Evolutionary conservation across 345 rosid species (phyloP).

Genomic region (Moricandia arvensis): DNA sequence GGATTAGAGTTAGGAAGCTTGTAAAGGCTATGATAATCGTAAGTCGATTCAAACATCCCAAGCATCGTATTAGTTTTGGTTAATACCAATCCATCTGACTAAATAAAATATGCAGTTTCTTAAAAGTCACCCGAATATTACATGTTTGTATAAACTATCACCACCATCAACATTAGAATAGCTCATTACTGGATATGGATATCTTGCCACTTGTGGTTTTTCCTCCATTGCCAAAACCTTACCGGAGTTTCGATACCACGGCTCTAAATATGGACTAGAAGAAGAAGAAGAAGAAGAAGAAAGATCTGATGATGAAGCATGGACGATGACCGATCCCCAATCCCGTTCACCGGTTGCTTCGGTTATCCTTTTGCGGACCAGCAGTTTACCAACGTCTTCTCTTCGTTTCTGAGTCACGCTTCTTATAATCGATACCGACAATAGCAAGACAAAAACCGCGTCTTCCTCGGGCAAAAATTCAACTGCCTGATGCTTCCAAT

Average conservation of each 20-base stretch:
- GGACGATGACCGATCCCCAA: slow-evolving; percentile 72
- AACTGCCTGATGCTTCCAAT: slow-evolving; percentile 70
- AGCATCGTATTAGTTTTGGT: slow-evolving; percentile 1
- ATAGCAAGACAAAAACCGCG: slow-evolving; percentile 56
- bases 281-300: too few relatives aligned
- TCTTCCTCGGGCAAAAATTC: slow-evolving; percentile 81
- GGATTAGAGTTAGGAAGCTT: not conserved
- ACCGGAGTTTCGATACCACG: slow-evolving; percentile 73
- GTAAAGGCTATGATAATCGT: not conserved
- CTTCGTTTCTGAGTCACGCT: slow-evolving; percentile 64
- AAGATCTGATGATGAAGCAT: slow-evolving; percentile 37
- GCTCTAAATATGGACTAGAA: slow-evolving; percentile 41
- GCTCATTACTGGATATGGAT: slow-evolving; percentile 50
- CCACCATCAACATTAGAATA: slow-evolving; percentile 69
- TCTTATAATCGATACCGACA: slow-evolving; percentile 63
- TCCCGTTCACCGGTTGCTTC: slow-evolving; percentile 72
- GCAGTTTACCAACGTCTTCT: slow-evolving; percentile 64
- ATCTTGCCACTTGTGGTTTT: slow-evolving; percentile 39
- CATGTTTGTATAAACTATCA: slow-evolving; percentile 64
- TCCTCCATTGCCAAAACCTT: slow-evolving; percentile 43
- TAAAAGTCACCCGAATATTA: slow-evolving; percentile 47
- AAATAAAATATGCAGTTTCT: not conserved
- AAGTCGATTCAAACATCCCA: not conserved
- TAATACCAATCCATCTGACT: slow-evolving; percentile 19
- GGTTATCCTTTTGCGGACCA: slow-evolving; percentile 59